phyloP scores from a whole-genome alignment of 805 yeast species.

The Yamadazyma ubonensis region DNA sequence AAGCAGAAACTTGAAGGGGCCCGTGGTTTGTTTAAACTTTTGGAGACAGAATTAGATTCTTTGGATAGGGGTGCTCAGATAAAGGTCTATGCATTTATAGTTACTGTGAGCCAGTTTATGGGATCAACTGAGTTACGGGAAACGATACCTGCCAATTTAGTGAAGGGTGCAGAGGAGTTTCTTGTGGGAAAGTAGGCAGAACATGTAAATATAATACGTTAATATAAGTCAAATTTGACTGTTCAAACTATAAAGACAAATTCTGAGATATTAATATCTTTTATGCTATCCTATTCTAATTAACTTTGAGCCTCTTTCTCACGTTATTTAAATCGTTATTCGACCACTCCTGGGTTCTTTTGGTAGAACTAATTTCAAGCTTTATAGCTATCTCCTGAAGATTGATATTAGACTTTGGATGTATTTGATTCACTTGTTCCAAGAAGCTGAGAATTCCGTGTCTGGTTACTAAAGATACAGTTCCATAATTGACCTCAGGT shows the following conservation, averaged over 20 bases:
- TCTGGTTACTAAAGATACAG: conserved; percentile 57
- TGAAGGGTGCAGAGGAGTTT: conserved; percentile 1
- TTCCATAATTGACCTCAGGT: conserved; percentile 55
- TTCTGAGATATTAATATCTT: too few species aligned
- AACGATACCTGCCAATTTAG: conserved; percentile 1
- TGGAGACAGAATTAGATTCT: background rate
- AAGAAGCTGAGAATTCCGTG: conserved; percentile 41
- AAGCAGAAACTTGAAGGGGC: conserved; percentile 6
- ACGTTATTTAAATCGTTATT: conserved; percentile 46
- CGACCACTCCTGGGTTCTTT: conserved; percentile 64
- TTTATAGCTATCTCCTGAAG: conserved; percentile 48
- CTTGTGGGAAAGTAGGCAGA: conserved; percentile 1
- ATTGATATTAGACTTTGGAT: conserved; percentile 37
- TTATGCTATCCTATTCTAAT: too few species aligned
- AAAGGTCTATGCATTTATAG: conserved; percentile 21
- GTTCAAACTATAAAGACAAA: too few species aligned
- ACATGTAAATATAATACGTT: too few species aligned
- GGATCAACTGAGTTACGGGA: conserved; percentile 18
- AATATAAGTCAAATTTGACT: too few species aligned
- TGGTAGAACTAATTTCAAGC: conserved; percentile 40
- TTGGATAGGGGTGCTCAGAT: background rate
- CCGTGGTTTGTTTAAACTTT: conserved; percentile 3
- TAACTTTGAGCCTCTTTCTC: conserved; percentile 38
- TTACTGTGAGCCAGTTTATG: conserved; percentile 20
- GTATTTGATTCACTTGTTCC: conserved; percentile 23